phyloP scores from a whole-genome alignment of 306 rosid species.

The Senna siamea region DNA sequence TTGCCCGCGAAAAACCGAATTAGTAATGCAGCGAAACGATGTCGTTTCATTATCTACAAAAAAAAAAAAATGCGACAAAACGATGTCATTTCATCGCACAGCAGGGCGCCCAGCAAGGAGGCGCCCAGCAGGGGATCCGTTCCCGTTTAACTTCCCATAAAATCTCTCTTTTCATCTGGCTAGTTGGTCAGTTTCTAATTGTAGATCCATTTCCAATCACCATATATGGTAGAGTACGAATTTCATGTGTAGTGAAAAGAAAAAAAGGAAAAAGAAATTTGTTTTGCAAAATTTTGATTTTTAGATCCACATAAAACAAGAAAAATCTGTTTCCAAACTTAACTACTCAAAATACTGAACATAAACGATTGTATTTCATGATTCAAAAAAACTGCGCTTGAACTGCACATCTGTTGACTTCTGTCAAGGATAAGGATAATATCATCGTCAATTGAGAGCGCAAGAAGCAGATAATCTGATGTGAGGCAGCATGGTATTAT shows the following conservation, averaged over 20 bases:
- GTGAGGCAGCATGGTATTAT: constrained; percentile 4
- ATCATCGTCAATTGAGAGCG: constrained; percentile 30
- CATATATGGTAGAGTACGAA: constrained; percentile 4
- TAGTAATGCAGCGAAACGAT: too few species aligned
- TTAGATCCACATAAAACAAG: constrained; percentile 23
- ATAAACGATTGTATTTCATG: constrained; percentile 29
- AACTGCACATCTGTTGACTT: constrained; percentile 35
- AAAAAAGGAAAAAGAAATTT: neutral
- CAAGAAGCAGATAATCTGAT: constrained; percentile 24
- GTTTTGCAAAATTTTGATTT: constrained; percentile 25
- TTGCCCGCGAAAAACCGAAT: too few species aligned
- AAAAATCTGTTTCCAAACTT: constrained; percentile 19
- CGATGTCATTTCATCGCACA: too few species aligned
- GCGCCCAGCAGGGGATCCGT: too few species aligned
- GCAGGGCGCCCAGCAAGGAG: too few species aligned
- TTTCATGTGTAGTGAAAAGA: neutral
- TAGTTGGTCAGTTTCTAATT: too few species aligned
- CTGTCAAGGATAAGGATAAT: constrained; percentile 24
- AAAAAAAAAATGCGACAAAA: too few species aligned
- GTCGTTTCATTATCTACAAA: too few species aligned
- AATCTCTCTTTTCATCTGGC: neutral
- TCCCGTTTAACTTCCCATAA: neutral
- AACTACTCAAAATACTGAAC: constrained; percentile 11
- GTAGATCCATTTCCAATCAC: neutral
- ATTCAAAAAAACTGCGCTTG: constrained; percentile 28